Percentiles rank a stretch among this genome's conserved stretches.
phyloP scores from a whole-genome alignment of 352 stramenopile genomes.

The Plasmopara halstedii region DNA sequence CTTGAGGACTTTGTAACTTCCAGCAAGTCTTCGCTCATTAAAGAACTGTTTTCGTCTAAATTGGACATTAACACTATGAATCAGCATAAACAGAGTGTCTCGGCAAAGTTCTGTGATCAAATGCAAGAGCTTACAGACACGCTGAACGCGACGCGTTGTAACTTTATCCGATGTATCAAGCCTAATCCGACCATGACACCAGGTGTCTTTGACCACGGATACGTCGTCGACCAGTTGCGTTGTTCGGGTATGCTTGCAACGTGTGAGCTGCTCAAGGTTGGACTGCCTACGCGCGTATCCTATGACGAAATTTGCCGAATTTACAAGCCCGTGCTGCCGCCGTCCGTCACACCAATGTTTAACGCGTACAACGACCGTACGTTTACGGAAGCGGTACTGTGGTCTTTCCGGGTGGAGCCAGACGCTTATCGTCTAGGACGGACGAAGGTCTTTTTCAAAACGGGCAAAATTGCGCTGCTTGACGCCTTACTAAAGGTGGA shows the following conservation, averaged over 20 bases:
- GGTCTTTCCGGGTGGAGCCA: slow-evolving; percentile 83
- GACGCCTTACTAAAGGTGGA: slow-evolving; percentile 83
- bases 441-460: slow-evolving; percentile 91
- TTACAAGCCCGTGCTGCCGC: slow-evolving; percentile 73
- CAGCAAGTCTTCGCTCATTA: slow-evolving; percentile 69
- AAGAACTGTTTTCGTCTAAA: slow-evolving; percentile 71
- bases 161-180: slow-evolving; percentile 90
- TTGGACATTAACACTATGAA: slow-evolving; percentile 39
- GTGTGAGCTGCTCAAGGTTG: slow-evolving; percentile 88
- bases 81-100: slow-evolving; percentile 56
- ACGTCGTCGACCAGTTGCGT: slow-evolving; percentile 86
- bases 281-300: slow-evolving; percentile 81
- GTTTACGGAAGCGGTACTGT: slow-evolving; percentile 85
- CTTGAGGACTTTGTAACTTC: slow-evolving; percentile 84
- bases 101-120: slow-evolving; percentile 80
- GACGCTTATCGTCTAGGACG: slow-evolving; percentile 83
- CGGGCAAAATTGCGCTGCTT: slow-evolving; percentile 84
- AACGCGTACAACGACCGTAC: slow-evolving; percentile 74
- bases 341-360: slow-evolving; percentile 76
- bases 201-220: slow-evolving; percentile 81
- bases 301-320: slow-evolving; percentile 87
- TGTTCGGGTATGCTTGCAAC: slow-evolving; percentile 87
- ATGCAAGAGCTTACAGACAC: slow-evolving; percentile 84
- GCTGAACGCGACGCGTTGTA: slow-evolving; percentile 75
- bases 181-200: slow-evolving; percentile 80